These are phyloP conservation scores for Saccharomycopsis olivae DNA, from an alignment of 805 yeast genomes.

Conservation along the genomic window DNA sequence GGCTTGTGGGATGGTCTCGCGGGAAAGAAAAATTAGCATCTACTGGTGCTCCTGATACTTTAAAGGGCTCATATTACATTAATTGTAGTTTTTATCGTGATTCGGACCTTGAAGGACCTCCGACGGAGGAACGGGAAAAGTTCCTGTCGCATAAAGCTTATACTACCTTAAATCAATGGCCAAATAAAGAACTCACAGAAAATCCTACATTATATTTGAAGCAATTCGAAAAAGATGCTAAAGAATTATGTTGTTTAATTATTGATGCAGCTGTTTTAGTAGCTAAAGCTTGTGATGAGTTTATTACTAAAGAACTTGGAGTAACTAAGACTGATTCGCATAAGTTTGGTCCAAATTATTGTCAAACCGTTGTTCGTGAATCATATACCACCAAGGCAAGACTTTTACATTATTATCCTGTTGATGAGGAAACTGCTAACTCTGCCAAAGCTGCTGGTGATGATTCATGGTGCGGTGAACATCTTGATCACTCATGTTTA, in stretches of 20 bases:
- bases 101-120: slow-evolving; percentile 36
- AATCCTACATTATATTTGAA: slow-evolving; percentile 21
- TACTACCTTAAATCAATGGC: slow-evolving; percentile 45
- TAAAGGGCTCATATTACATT: slow-evolving; percentile 48
- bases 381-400: slow-evolving; percentile 51
- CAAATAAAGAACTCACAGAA: slow-evolving; percentile 20
- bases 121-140: slow-evolving; percentile 23
- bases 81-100: slow-evolving; percentile 46
- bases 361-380: slow-evolving; percentile 34
- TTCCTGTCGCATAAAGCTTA: slow-evolving; percentile 32
- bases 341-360: slow-evolving; percentile 27
- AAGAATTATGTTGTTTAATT: slow-evolving; percentile 33
- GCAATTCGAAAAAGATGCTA: slow-evolving; percentile 29
- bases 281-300: slow-evolving; percentile 44
- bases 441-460: too few species aligned
- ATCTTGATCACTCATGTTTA: slow-evolving; percentile 47
- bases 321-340: slow-evolving; percentile 5
- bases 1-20: slow-evolving; percentile 53
- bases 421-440: slow-evolving; percentile 20
- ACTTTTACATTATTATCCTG: slow-evolving; percentile 43
- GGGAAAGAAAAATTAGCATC: slow-evolving; percentile 39
- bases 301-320: slow-evolving; percentile 24
- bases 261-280: slow-evolving; percentile 38
- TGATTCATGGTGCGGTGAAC: slow-evolving; percentile 61
- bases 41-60: slow-evolving; percentile 25